Evolutionary conservation across 2,329 filamentous ascomycete species (phyloP), one percentile per base, ranked within the genome.

Genomic region (Penicillium sp.): DNA sequence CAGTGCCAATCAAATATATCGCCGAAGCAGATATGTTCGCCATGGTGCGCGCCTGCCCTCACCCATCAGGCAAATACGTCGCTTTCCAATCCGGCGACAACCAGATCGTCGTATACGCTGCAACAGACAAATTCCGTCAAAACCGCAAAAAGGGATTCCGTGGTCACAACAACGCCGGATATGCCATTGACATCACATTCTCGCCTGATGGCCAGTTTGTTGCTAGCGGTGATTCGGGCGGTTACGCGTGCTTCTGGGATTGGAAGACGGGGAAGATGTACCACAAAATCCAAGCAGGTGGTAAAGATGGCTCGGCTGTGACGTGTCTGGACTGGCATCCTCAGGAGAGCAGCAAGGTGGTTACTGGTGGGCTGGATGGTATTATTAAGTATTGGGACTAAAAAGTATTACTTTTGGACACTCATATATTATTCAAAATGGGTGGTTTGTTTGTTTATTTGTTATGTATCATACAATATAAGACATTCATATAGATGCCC

Each of bases 201-300:
- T 91, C 86, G 66, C 90, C 92, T 0, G 94, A 97, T 70, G 94
- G 94, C 0, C 91, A 96, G 69, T 96, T 97, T 71, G 79, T 99
- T 55, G 88, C 86, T 20, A 89, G 84, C 18, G 94, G 94, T 60
- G 94, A 99, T 72, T 90, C 85, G 52, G 91, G 84, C 16, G 94
- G 95, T 35, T 97, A 84, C 67, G 85, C 96, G 48, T 96, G 90
- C 74, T 97, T 97, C 77, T 99, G 92, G 91, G 94, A 97, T 74
- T 99, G 92, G 90, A 99, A 99, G 83, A 97, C 91, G 40, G 96
- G 93, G 73, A 97, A 97, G 77, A 93, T 99, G 91, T 96, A 91
- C 75, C 91, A 96, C 76, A 97, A 97, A 81, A 85, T 99, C 62
- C 84, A 89, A 74, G 92, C 91, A 2, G 75, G 75, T 38, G 76